phyloP scores from a whole-genome alignment of 2,329 filamentous ascomycete genomes.

The Byssoonygena ceratinophila region DNA sequence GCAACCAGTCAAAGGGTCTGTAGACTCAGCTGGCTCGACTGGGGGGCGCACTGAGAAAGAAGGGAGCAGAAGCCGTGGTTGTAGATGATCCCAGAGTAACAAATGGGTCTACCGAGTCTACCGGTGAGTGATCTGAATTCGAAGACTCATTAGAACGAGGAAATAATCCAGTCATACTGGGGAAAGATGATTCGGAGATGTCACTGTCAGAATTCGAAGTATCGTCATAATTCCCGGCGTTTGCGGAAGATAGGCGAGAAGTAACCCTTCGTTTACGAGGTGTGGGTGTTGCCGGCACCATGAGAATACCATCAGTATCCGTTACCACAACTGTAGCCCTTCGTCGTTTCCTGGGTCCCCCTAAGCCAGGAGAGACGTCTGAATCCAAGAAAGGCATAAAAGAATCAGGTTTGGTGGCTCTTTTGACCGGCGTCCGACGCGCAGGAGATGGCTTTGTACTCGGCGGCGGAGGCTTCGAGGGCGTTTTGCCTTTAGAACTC shows the following conservation, averaged over 20 bases:
- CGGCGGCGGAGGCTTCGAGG: neutral
- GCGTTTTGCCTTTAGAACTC: conserved; percentile 10
- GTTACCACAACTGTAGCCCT: neutral
- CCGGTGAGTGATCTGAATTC: neutral
- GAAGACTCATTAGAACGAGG: neutral
- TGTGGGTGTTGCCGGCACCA: neutral
- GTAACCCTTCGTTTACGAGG: conserved; percentile 6
- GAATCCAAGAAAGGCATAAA: conserved; percentile 12
- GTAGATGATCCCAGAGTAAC: neutral
- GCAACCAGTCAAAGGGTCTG: neutral
- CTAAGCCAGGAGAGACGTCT: conserved; percentile 10
- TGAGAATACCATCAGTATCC: conserved; percentile 4
- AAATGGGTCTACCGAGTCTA: neutral
- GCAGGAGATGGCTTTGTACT: neutral
- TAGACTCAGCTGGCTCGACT: too few relatives aligned
- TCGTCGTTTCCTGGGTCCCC: conserved; percentile 17
- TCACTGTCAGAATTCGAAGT: neutral
- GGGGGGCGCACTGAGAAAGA: neutral
- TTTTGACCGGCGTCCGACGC: neutral
- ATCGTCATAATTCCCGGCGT: neutral
- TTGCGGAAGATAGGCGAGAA: neutral
- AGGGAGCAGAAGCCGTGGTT: neutral
- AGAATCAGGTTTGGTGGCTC: neutral
- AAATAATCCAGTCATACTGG: too few relatives aligned
- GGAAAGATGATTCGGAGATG: too few relatives aligned